These are phyloP conservation scores for Ophiocordyceps polyrhachis-furcata DNA, from an alignment of 2,329 filamentous ascomycete genomes.

Conservation along the genomic window DNA sequence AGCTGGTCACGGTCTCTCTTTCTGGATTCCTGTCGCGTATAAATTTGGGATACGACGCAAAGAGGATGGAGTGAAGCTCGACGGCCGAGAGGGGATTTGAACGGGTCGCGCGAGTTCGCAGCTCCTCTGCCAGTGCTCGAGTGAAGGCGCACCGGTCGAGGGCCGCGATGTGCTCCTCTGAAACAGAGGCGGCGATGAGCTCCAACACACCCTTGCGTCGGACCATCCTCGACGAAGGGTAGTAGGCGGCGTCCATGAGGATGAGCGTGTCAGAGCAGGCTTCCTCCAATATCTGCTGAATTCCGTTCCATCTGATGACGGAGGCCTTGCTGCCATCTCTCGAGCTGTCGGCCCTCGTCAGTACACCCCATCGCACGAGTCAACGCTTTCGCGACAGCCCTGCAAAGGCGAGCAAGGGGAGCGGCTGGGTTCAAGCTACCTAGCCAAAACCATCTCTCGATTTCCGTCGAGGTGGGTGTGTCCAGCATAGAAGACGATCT, in stretches of 20 bases:
- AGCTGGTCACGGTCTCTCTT: slow-evolving; percentile 26
- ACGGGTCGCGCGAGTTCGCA: slow-evolving; percentile 27
- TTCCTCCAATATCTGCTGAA: slow-evolving; percentile 37
- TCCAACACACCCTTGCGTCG: slow-evolving; percentile 36
- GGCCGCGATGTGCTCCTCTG: slow-evolving; percentile 28
- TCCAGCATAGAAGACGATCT: slow-evolving; percentile 40
- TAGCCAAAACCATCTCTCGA: slow-evolving; percentile 37
- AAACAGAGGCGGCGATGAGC: slow-evolving; percentile 34
- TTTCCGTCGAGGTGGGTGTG: slow-evolving; percentile 34
- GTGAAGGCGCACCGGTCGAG: slow-evolving; percentile 35
- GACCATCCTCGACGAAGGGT: slow-evolving; percentile 31
- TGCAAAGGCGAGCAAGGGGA: neutral
- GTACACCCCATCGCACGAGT: slow-evolving; percentile 1
- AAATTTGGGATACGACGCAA: slow-evolving; percentile 31
- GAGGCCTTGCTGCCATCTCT: slow-evolving; percentile 24
- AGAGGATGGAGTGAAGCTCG: slow-evolving; percentile 34
- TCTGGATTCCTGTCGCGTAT: slow-evolving; percentile 30
- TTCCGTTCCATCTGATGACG: slow-evolving; percentile 34
- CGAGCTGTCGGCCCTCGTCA: slow-evolving; percentile 20
- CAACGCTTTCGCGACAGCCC: neutral
- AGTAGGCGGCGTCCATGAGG: slow-evolving; percentile 40
- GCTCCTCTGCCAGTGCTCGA: slow-evolving; percentile 26
- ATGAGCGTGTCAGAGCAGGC: slow-evolving; percentile 35
- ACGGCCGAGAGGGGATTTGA: slow-evolving; percentile 27
- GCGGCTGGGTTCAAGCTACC: slow-evolving; percentile 18